These are phyloP conservation scores for Ganoderma resinaceum DNA, from an alignment of 1,284 basidiomycete species.

Conservation along the genomic window DNA sequence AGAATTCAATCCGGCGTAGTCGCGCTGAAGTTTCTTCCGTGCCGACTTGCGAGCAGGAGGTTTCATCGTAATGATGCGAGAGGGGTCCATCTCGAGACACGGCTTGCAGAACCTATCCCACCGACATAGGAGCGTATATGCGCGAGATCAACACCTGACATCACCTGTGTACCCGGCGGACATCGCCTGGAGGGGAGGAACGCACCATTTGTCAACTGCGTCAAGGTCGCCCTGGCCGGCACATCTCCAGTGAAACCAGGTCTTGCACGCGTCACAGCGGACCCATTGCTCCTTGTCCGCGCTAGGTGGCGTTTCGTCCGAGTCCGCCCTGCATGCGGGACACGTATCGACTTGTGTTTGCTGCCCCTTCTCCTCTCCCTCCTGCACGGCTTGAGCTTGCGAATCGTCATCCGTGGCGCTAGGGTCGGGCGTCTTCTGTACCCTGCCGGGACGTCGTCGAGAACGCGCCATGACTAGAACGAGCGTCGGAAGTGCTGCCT, in stretches of 20 bases:
- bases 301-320: conserved; percentile 18
- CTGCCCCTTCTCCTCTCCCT: conserved; percentile 20
- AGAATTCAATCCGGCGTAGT: conserved; percentile 73
- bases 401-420: conserved; percentile 31
- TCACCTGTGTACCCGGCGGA: neutral
- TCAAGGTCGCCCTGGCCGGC: conserved; percentile 73
- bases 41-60: conserved; percentile 80
- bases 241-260: conserved; percentile 85
- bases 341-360: conserved; percentile 33
- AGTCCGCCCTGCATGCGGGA: conserved; percentile 33
- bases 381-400: conserved; percentile 14
- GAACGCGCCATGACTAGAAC: conserved; percentile 34
- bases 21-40: conserved; percentile 72
- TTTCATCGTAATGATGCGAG: conserved; percentile 72
- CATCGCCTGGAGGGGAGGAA: neutral
- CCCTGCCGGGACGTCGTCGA: conserved; percentile 35
- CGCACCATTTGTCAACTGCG: conserved; percentile 63
- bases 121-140: neutral
- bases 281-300: conserved; percentile 74
- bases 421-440: conserved; percentile 35
- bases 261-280: conserved; percentile 77
- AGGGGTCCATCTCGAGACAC: conserved; percentile 66
- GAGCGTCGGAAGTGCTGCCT: neutral
- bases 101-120: conserved; percentile 70
- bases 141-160: neutral